A percentile compares a stretch with the other conserved stretches of the same genome.
These are phyloP conservation scores for Neurospora sp. DNA, from an alignment of 495 filamentous ascomycete species.

Conservation along the genomic window DNA sequence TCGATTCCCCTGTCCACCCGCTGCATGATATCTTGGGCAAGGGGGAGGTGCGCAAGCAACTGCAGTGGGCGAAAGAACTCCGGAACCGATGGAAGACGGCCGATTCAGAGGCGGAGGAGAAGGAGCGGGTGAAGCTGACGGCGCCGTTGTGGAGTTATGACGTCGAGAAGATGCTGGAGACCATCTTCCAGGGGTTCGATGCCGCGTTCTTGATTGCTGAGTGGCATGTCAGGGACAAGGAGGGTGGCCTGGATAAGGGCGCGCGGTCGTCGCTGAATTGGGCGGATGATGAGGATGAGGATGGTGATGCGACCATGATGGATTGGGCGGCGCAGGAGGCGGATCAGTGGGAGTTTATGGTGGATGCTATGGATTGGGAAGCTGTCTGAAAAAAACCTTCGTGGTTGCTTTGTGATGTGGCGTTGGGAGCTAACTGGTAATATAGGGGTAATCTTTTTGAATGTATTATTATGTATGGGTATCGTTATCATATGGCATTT, in stretches of 20 bases:
- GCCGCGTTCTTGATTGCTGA: slow-evolving; percentile 22
- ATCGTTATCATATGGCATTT: neutral
- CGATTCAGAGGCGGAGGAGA: slow-evolving; percentile 16
- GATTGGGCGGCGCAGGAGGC: slow-evolving; percentile 16
- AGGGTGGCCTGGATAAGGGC: slow-evolving; percentile 12
- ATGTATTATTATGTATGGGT: neutral
- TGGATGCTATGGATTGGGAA: slow-evolving; percentile 59
- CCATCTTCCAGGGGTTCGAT: slow-evolving; percentile 32
- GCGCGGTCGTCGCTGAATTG: neutral
- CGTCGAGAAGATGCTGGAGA: slow-evolving; percentile 42
- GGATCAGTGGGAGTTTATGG: slow-evolving; percentile 48
- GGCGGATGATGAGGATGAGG: neutral
- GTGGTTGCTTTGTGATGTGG: neutral
- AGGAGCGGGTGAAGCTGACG: slow-evolving; percentile 12
- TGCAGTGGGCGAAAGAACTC: slow-evolving; percentile 52
- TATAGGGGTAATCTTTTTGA: neutral
- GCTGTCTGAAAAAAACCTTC: slow-evolving; percentile 27
- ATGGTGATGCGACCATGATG: slow-evolving; percentile 21
- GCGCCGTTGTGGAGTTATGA: slow-evolving; percentile 43
- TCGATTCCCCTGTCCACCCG: slow-evolving; percentile 40
- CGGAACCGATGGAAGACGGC: slow-evolving; percentile 60
- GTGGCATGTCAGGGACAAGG: slow-evolving; percentile 13
- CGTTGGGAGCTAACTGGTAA: neutral
- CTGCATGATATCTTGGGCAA: slow-evolving; percentile 40
- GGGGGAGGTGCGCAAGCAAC: slow-evolving; percentile 34